Evolutionary conservation across 108 stramenopile species (phyloP).

Genomic region (Nitzschia inconspicua): DNA sequence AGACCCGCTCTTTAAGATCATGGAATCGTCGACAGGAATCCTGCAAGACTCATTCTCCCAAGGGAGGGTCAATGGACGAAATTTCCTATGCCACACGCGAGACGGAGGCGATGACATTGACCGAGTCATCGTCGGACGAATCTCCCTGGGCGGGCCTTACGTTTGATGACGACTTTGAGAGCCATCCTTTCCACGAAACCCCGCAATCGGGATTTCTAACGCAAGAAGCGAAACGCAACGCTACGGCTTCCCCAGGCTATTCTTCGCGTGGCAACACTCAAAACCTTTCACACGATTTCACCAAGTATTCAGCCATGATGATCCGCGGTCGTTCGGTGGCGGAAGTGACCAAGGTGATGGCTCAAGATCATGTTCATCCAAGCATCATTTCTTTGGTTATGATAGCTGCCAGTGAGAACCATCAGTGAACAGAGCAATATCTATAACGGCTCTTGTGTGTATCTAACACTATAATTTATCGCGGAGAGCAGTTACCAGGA

Average conservation of each 20-base stretch:
- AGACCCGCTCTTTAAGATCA: not conserved
- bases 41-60: not conserved
- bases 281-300: not conserved
- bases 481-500: too few species aligned
- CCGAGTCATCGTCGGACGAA: not conserved
- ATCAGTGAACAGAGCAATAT: too few species aligned
- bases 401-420: slow-evolving; percentile 2
- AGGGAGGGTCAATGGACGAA: too few species aligned
- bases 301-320: slow-evolving; percentile 22
- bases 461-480: too few species aligned
- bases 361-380: slow-evolving; percentile 16
- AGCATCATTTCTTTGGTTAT: slow-evolving; percentile 27
- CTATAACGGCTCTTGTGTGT: too few species aligned
- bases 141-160: not conserved
- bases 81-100: too few species aligned
- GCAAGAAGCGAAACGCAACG: not conserved
- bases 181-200: too few species aligned
- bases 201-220: too few species aligned
- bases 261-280: not conserved
- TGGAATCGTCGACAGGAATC: not conserved
- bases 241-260: not conserved
- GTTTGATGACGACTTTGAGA: not conserved
- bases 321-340: slow-evolving; percentile 5
- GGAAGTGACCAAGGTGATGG: slow-evolving; percentile 10
- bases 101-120: not conserved